Evolutionary conservation across 1,284 basidiomycete genomes (phyloP).

Genomic region (Leccinum pachyderme): DNA sequence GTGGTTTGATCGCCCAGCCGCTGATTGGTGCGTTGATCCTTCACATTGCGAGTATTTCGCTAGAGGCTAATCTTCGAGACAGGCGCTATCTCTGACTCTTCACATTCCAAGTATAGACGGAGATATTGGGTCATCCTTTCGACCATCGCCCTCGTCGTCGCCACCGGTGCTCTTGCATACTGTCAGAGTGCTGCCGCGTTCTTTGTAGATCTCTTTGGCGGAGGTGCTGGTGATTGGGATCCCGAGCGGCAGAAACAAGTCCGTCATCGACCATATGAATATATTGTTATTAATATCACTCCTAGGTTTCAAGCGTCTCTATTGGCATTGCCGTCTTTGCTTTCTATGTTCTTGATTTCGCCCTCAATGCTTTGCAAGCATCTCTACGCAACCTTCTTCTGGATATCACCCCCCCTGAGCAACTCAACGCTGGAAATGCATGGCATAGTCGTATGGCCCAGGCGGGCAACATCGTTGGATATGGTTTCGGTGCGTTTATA

Average conservation of each 20-base stretch:
- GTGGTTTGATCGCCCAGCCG: conserved; percentile 92
- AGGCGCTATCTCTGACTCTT: conserved; percentile 94
- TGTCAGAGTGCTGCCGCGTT: conserved; percentile 74
- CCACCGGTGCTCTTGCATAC: conserved; percentile 81
- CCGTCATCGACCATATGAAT: conserved; percentile 17
- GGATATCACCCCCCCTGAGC: conserved; percentile 83
- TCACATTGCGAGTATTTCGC: conserved; percentile 13
- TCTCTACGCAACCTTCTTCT: conserved; percentile 89
- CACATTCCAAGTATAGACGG: conserved; percentile 82
- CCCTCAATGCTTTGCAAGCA: conserved; percentile 92
- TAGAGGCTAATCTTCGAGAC: conserved; percentile 23
- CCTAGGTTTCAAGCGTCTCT: conserved; percentile 64
- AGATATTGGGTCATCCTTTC: conserved; percentile 89
- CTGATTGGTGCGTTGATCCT: conserved; percentile 68
- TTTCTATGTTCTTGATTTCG: conserved; percentile 94
- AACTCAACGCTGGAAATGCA: conserved; percentile 92
- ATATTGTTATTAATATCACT: background rate
- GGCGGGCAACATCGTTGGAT: conserved; percentile 92
- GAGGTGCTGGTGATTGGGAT: conserved; percentile 89
- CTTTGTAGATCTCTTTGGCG: conserved; percentile 75
- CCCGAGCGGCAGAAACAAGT: conserved; percentile 67
- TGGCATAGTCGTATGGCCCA: conserved; percentile 97
- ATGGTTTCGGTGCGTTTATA: conserved; percentile 68
- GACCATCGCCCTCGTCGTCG: conserved; percentile 69
- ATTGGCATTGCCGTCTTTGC: conserved; percentile 87